Conservation (phyloP, 208 protist species). For the Trypanosoma conorhini region DNA sequence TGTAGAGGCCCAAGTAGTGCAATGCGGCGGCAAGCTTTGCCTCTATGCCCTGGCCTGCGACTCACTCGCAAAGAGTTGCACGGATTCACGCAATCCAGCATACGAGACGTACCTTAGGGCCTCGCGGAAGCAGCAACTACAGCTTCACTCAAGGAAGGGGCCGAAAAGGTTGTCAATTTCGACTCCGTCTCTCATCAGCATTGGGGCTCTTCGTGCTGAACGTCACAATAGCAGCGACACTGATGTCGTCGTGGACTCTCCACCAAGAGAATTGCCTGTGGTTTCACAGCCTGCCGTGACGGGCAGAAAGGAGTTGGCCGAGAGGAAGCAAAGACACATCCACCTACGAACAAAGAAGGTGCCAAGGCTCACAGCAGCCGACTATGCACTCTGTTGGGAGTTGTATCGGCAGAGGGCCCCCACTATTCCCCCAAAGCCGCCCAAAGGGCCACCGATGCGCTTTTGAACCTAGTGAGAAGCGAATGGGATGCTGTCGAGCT, state of each 20-base stretch:
- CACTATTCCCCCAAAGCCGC: background rate
- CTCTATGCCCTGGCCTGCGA: conserved; percentile 77
- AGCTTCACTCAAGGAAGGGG: background rate
- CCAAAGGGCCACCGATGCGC: conserved; percentile 27
- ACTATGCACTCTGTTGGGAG: conserved; percentile 33
- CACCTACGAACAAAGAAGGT: background rate
- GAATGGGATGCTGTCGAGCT: background rate
- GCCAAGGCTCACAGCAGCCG: conserved; percentile 2
- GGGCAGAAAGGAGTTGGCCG: background rate
- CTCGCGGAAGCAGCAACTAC: conserved; percentile 31
- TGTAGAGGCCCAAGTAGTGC: conserved; percentile 82
- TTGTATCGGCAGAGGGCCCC: conserved; percentile 24
- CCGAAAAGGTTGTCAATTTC: background rate
- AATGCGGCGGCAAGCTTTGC: conserved; percentile 31
- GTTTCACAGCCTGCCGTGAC: background rate
- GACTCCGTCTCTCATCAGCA: background rate
- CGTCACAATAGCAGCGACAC: background rate
- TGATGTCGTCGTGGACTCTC: conserved; percentile 1
- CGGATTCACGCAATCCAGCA: conserved; percentile 57
- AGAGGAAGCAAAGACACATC: conserved; percentile 1
- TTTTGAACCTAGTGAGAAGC: conserved; percentile 15
- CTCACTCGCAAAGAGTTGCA: conserved; percentile 68
- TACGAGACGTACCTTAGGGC: conserved; percentile 56
- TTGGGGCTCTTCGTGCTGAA: background rate
- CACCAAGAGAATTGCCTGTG: background rate